phyloP scores from a whole-genome alignment of 148 eudicot species.

The Cornus suecica region DNA sequence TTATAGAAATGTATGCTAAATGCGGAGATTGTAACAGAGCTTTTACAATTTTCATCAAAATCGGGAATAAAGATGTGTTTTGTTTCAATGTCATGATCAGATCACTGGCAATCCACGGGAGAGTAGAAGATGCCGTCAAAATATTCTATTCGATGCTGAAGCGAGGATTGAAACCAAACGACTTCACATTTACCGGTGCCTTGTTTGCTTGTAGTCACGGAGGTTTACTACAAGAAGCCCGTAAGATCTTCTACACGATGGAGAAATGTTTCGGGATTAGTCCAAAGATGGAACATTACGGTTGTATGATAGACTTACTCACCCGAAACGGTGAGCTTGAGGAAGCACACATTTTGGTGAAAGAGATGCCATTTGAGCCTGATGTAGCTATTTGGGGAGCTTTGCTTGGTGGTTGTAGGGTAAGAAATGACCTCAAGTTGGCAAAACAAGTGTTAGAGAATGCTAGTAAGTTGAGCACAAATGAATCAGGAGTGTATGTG shows the following conservation, averaged over 20 bases:
- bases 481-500: constrained; percentile 30
- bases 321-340: constrained; percentile 32
- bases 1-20: constrained; percentile 41
- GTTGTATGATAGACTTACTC: constrained; percentile 33
- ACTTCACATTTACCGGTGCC: constrained; percentile 20
- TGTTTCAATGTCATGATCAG: constrained; percentile 42
- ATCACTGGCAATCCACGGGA: constrained; percentile 36
- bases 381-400: constrained; percentile 41
- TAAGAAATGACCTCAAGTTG: constrained; percentile 22
- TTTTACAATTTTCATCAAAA: constrained; percentile 32
- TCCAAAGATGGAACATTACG: constrained; percentile 31
- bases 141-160: constrained; percentile 28
- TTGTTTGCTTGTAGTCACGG: constrained; percentile 41
- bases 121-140: constrained; percentile 31
- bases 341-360: constrained; percentile 17
- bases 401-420: constrained; percentile 31
- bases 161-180: constrained; percentile 27
- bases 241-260: constrained; percentile 25
- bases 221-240: constrained; percentile 34
- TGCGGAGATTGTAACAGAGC: constrained; percentile 34
- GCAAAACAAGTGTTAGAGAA: constrained; percentile 25
- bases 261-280: constrained; percentile 12
- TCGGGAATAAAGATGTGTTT: constrained; percentile 32
- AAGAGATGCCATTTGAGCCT: constrained; percentile 31
- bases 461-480: constrained; percentile 13